Percentiles rank a stretch among this genome's conserved stretches.
Conservation (phyloP, 768 basidiomycete species). For the Strobilomyces confusus region DNA sequence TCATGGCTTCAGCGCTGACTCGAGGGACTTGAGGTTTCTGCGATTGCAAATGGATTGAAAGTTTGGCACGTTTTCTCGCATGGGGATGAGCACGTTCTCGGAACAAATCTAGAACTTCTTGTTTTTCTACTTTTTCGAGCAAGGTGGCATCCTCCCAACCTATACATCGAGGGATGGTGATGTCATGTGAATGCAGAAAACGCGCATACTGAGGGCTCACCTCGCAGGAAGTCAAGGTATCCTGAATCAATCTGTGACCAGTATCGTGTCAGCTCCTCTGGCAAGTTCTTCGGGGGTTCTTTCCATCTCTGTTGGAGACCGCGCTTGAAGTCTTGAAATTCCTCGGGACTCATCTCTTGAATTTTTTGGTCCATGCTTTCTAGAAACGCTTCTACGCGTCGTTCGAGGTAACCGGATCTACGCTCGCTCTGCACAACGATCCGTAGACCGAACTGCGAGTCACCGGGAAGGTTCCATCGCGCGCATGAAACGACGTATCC, state of each 20-base stretch:
- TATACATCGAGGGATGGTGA: constrained; percentile 28
- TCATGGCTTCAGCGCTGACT: constrained; percentile 60
- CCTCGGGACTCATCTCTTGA: constrained; percentile 61
- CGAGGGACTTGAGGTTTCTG: constrained; percentile 57
- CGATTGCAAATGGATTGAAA: constrained; percentile 79
- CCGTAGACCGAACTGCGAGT: constrained; percentile 69
- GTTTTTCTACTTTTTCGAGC: constrained; percentile 62
- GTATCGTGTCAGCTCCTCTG: constrained; percentile 71
- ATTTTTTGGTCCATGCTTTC: constrained; percentile 65
- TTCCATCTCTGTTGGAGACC: constrained; percentile 77
- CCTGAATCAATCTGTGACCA: constrained; percentile 71
- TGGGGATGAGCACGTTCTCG: constrained; percentile 62
- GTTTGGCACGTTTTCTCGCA: constrained; percentile 68
- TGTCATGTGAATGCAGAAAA: background rate
- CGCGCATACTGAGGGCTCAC: constrained; percentile 43
- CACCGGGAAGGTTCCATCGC: constrained; percentile 54
- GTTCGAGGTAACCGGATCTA: constrained; percentile 73
- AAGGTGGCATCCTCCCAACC: constrained; percentile 69
- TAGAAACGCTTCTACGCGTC: constrained; percentile 86
- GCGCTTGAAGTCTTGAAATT: constrained; percentile 75
- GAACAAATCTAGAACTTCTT: constrained; percentile 74
- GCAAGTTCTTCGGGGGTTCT: constrained; percentile 85
- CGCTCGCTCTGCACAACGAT: constrained; percentile 90
- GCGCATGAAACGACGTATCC: constrained; percentile 84
- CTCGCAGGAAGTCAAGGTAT: constrained; percentile 81